Evolutionary conservation across 805 yeast genomes (phyloP).

Genomic region (Candida berthetii): DNA sequence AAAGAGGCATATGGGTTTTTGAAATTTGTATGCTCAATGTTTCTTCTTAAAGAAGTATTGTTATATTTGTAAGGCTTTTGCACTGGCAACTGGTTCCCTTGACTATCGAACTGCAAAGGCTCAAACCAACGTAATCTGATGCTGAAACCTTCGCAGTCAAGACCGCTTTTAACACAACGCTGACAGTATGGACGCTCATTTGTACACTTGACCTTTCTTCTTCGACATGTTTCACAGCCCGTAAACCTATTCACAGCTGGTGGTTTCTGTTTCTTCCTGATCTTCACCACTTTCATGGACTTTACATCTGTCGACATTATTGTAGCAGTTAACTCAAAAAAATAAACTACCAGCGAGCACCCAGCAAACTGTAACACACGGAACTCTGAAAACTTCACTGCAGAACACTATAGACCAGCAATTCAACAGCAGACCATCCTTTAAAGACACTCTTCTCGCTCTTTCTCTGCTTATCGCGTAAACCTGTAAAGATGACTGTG

Average conservation of each 20-base stretch:
- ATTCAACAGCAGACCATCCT: too few relatives aligned
- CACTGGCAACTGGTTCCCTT: conserved; percentile 28
- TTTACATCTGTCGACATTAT: too few relatives aligned
- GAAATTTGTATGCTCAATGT: conserved; percentile 69
- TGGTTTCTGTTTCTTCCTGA: too few relatives aligned
- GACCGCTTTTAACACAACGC: conserved; percentile 60
- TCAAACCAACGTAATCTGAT: conserved; percentile 71
- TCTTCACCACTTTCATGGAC: too few relatives aligned
- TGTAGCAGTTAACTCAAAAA: too few relatives aligned
- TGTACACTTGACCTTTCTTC: conserved; percentile 79
- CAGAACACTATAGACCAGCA: too few relatives aligned
- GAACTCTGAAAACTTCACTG: too few relatives aligned
- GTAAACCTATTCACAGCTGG: conserved; percentile 61
- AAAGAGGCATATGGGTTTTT: conserved; percentile 65
- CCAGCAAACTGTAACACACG: too few relatives aligned
- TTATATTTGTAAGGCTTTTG: conserved; percentile 25
- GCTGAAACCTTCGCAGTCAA: conserved; percentile 76
- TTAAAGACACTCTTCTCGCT: too few relatives aligned
- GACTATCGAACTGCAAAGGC: conserved; percentile 44
- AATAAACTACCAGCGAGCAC: too few relatives aligned
- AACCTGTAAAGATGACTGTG: too few relatives aligned
- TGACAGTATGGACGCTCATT: conserved; percentile 60
- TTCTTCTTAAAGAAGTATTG: conserved; percentile 61
- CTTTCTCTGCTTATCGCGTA: too few relatives aligned
- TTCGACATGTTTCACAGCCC: conserved; percentile 86